These are phyloP conservation scores for Triglochin maritima DNA, from an alignment of 106 monocot genomes.

Conservation along the genomic window DNA sequence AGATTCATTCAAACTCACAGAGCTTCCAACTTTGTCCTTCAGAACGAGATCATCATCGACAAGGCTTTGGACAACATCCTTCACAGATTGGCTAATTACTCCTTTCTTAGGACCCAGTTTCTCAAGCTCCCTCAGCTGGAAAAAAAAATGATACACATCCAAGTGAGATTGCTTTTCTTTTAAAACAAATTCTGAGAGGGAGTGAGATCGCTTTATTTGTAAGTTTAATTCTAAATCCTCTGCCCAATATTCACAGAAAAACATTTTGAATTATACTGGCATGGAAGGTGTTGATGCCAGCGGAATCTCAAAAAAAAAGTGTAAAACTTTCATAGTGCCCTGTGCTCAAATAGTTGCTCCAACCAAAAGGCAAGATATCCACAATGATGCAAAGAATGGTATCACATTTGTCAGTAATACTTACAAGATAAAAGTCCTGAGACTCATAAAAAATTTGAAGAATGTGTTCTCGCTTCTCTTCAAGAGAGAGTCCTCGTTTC, in stretches of 20 bases:
- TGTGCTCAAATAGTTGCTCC: neutral
- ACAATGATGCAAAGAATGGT: neutral
- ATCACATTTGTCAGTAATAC: neutral
- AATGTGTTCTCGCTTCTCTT: conserved; percentile 94
- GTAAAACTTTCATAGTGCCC: neutral
- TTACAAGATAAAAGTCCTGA: conserved; percentile 86
- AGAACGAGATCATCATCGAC: conserved; percentile 97
- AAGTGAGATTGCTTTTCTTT: neutral
- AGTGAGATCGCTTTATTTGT: no score
- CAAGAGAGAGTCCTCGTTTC: conserved; percentile 91
- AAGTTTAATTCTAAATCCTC: no score
- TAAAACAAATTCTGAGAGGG: neutral
- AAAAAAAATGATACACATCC: neutral
- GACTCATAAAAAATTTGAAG: conserved; percentile 92
- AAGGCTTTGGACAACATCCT: conserved; percentile 89
- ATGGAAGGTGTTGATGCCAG: no score
- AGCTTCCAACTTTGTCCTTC: conserved; percentile 96
- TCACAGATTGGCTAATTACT: conserved; percentile 94
- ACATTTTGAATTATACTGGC: no score
- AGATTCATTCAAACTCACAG: conserved; percentile 39
- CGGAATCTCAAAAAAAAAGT: no score
- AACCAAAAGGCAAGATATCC: neutral
- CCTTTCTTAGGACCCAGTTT: conserved; percentile 94
- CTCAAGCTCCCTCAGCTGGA: conserved; percentile 89
- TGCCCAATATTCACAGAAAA: no score